Percentiles rank a stretch among this genome's conserved stretches.
Evolutionary conservation across 495 filamentous ascomycete genomes (phyloP).

Genomic region (Penicillium samsonianum): DNA sequence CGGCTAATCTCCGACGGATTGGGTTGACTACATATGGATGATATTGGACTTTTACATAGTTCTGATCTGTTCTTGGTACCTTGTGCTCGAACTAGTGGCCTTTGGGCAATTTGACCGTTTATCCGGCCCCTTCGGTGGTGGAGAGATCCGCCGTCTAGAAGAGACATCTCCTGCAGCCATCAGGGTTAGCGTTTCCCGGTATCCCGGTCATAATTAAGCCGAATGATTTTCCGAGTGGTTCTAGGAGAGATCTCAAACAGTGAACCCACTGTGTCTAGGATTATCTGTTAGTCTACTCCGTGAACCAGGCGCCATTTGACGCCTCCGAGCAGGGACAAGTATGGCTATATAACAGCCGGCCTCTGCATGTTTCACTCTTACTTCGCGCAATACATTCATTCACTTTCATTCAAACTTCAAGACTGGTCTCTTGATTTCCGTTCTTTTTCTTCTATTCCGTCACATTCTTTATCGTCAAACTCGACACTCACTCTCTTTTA

Average conservation of each 20-base stretch:
- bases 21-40: not conserved
- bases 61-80: constrained; percentile 11
- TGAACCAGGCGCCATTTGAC: constrained; percentile 8
- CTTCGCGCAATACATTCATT: constrained; percentile 19
- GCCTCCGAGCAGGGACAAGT: constrained; percentile 7
- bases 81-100: constrained; percentile 17
- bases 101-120: not conserved
- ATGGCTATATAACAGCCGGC: constrained; percentile 24
- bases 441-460: constrained; percentile 16
- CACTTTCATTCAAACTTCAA: constrained; percentile 25
- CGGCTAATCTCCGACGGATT: constrained; percentile 7
- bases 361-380: not conserved
- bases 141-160: constrained; percentile 6
- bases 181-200: constrained; percentile 11
- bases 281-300: constrained; percentile 3
- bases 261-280: constrained; percentile 21
- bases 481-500: constrained; percentile 27
- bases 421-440: constrained; percentile 30
- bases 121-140: constrained; percentile 1
- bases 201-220: constrained; percentile 8
- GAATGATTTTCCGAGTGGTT: constrained; percentile 5
- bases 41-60: not conserved
- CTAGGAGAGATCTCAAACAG: constrained; percentile 9
- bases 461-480: constrained; percentile 26
- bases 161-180: constrained; percentile 5